Conservation (phyloP, 768 basidiomycete species). For the Tulasnella sp. region DNA sequence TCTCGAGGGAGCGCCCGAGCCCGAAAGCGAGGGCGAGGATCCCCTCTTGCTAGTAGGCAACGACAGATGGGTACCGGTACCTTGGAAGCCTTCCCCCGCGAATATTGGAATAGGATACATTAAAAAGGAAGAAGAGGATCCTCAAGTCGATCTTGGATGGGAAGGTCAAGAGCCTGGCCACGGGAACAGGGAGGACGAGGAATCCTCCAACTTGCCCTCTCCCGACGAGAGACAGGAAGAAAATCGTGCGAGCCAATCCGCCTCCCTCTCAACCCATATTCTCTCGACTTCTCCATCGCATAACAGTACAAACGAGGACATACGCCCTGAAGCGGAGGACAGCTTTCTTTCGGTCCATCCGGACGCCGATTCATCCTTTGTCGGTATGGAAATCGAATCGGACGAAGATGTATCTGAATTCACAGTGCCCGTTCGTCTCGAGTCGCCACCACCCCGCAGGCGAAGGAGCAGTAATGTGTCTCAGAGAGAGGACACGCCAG, state of each 20-base stretch:
- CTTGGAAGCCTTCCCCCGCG: constrained; percentile 11
- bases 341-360: background rate
- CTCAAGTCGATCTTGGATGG: background rate
- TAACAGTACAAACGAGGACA: background rate
- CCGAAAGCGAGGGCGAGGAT: constrained; percentile 16
- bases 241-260: background rate
- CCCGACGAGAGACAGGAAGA: background rate
- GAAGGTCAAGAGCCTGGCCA: background rate
- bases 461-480: constrained; percentile 17
- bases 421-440: constrained; percentile 20
- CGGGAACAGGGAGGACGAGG: background rate
- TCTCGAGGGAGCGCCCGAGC: background rate
- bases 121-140: constrained; percentile 10
- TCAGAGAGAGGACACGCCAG: constrained; percentile 18
- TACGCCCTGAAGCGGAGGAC: background rate
- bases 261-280: background rate
- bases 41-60: constrained; percentile 12
- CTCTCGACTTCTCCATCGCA: background rate
- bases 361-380: constrained; percentile 15
- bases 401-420: constrained; percentile 17
- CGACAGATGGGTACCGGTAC: constrained; percentile 14
- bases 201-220: background rate
- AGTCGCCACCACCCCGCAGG: constrained; percentile 20
- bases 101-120: background rate
- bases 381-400: constrained; percentile 20